Evolutionary conservation across 192 early-diverging fungal species (phyloP), one percentile per base, ranked within the genome.

Genomic region (Dimargaris verticillata): DNA sequence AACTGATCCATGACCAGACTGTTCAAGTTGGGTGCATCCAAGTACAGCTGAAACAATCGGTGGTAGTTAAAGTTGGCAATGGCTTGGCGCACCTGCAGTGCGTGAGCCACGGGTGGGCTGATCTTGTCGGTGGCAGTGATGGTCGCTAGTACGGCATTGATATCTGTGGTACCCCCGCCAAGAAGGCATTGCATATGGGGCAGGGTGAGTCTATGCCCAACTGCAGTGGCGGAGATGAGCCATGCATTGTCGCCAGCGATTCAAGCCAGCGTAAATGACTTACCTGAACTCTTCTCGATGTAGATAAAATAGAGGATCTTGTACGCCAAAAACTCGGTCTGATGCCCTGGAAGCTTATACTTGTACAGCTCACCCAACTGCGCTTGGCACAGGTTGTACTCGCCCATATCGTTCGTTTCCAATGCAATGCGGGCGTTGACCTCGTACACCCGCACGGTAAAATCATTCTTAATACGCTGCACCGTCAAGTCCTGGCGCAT

Each of bases 341-440:
- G 76, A 61, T 83, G 73, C 44, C 92, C 93, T 24, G 75, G 66
- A 24, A 89, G 68, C 33, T 81, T 78, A 51, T 80, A 69, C 49
- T 74, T 67, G 67, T 97, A 97, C 25, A 99, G 74, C 45, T 88
- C 80, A 66, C 89, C 91, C 44, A 99, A 72, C 68, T 97, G 92
- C 6, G 88, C 91, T 70, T 94, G 91, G 68, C 93, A 97, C 66
- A 95, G 93, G 63, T 99, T 99, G 73, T 85, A 99, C 76, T 99
- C 95, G 65, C 93, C 93, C 25, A 99, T 75, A 66, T 99, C 95
- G 48, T 87, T 86, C 74, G 88, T 93, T 71, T 96, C 95, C 49
- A 98, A 67, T 14, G 95, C 95, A 63, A 98, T 96, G 47, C 95
- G 73, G 18, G 91, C 93, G 74, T 99, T 91, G 18, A 77, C 79